phyloP scores from a whole-genome alignment of 768 basidiomycete species.

The Crucibulum laeve region DNA sequence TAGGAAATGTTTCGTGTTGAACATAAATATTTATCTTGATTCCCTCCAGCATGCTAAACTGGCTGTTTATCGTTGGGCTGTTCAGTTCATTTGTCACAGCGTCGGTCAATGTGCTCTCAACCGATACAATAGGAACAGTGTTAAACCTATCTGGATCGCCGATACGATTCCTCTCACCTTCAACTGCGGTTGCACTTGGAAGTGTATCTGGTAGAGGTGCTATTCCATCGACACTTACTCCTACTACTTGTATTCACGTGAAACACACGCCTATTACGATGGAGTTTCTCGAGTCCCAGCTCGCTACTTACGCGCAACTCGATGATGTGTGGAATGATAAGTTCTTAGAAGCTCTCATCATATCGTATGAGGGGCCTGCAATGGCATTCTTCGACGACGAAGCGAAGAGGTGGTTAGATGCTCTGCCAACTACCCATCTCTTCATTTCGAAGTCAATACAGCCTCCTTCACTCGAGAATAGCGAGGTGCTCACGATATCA shows the following conservation, averaged over 20 bases:
- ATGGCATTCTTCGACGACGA: conserved; percentile 19
- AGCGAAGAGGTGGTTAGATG: conserved; percentile 21
- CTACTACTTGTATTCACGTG: conserved; percentile 21
- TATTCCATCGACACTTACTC: conserved; percentile 8
- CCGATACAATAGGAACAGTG: neutral
- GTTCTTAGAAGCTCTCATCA: conserved; percentile 22
- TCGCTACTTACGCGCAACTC: conserved; percentile 14
- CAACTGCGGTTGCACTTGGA: too few species aligned
- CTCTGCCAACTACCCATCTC: conserved; percentile 14
- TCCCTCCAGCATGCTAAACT: too few species aligned
- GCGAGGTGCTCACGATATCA: conserved; percentile 10
- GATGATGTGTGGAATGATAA: conserved; percentile 30
- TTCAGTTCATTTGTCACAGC: too few species aligned
- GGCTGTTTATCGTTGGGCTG: too few species aligned
- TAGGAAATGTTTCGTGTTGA: too few species aligned
- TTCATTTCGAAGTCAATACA: conserved; percentile 17
- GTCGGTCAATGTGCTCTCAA: too few species aligned
- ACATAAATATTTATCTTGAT: too few species aligned
- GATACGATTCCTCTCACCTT: too few species aligned
- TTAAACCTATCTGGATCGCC: neutral
- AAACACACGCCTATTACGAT: conserved; percentile 19
- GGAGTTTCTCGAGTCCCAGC: conserved; percentile 19
- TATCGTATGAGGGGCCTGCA: conserved; percentile 20
- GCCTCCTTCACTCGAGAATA: conserved; percentile 9
- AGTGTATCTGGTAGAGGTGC: conserved; percentile 4